phyloP scores from a whole-genome alignment of 2,329 filamentous ascomycete genomes.

The Diatrype stigma region DNA sequence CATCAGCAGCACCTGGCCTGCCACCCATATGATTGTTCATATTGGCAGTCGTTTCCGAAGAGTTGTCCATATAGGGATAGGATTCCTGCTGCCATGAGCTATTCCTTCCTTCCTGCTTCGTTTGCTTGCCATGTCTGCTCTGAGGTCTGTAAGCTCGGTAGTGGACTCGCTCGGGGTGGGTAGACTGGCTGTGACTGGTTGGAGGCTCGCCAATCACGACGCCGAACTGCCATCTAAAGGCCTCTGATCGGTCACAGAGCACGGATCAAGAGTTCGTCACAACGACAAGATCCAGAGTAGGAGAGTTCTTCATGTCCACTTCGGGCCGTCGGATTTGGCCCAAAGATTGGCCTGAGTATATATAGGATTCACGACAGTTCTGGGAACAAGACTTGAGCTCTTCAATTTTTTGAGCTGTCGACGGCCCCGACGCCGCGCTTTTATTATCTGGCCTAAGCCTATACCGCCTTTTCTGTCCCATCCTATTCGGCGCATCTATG shows the following conservation, averaged over 20 bases:
- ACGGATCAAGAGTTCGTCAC: slow-evolving; percentile 32
- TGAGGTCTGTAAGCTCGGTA: slow-evolving; percentile 19
- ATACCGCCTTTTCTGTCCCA: slow-evolving; percentile 31
- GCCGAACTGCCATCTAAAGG: slow-evolving; percentile 16
- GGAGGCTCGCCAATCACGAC: slow-evolving; percentile 28
- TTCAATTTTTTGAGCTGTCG: neutral
- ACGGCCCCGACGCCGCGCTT: neutral
- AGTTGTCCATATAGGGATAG: slow-evolving; percentile 11
- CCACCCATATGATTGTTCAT: slow-evolving; percentile 5
- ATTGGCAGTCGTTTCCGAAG: slow-evolving; percentile 11
- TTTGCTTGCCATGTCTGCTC: slow-evolving; percentile 19
- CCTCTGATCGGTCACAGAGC: slow-evolving; percentile 24
- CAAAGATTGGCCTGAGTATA: neutral
- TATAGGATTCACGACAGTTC: neutral
- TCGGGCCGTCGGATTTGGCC: slow-evolving; percentile 4
- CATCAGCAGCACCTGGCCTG: neutral
- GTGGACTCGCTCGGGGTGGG: slow-evolving; percentile 16
- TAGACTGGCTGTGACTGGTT: slow-evolving; percentile 25
- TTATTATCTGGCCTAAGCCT: slow-evolving; percentile 17
- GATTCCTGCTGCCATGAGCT: slow-evolving; percentile 19
- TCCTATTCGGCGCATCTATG: slow-evolving; percentile 27
- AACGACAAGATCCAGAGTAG: slow-evolving; percentile 25
- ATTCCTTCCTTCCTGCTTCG: slow-evolving; percentile 15
- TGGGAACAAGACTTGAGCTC: neutral
- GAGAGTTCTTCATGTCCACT: slow-evolving; percentile 6